These are phyloP conservation scores for Lachancea waltii DNA, from an alignment of 805 yeast genomes.

Conservation along the genomic window DNA sequence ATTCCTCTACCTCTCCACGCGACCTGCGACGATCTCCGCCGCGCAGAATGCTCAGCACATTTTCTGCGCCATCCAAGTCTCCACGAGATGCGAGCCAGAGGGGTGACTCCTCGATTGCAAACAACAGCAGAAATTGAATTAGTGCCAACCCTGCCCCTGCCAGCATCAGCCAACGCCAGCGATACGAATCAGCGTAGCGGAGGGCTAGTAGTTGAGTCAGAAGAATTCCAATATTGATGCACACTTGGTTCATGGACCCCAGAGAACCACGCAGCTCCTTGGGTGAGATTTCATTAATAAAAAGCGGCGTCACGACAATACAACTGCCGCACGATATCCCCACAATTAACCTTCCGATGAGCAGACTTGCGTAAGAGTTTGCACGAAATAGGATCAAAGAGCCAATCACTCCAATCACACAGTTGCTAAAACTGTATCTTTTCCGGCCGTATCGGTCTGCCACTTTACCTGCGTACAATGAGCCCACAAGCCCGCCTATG, in stretches of 20 bases:
- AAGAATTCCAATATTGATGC: constrained; percentile 79
- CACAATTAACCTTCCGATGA: constrained; percentile 65
- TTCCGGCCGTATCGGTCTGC: constrained; percentile 65
- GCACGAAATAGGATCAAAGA: constrained; percentile 53
- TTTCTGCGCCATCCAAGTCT: constrained; percentile 36
- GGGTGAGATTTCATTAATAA: constrained; percentile 77
- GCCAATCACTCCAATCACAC: constrained; percentile 51
- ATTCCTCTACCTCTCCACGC: constrained; percentile 21
- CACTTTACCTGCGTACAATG: constrained; percentile 60
- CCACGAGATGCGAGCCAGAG: constrained; percentile 54
- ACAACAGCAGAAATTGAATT: constrained; percentile 38
- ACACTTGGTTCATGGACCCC: constrained; percentile 87
- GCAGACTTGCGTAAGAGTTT: constrained; percentile 37
- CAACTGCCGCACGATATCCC: constrained; percentile 88
- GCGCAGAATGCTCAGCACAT: constrained; percentile 33
- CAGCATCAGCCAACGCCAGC: constrained; percentile 72
- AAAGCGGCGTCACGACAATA: constrained; percentile 78
- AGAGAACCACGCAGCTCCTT: constrained; percentile 59
- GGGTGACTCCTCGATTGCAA: constrained; percentile 67
- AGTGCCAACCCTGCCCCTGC: constrained; percentile 52
- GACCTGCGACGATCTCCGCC: constrained; percentile 28
- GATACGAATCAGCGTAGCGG: constrained; percentile 51
- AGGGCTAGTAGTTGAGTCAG: constrained; percentile 72
- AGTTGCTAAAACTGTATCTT: constrained; percentile 45
- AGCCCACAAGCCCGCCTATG: constrained; percentile 77